phyloP scores from a whole-genome alignment of 1,284 basidiomycete species.

The Tilletia walkeri region DNA sequence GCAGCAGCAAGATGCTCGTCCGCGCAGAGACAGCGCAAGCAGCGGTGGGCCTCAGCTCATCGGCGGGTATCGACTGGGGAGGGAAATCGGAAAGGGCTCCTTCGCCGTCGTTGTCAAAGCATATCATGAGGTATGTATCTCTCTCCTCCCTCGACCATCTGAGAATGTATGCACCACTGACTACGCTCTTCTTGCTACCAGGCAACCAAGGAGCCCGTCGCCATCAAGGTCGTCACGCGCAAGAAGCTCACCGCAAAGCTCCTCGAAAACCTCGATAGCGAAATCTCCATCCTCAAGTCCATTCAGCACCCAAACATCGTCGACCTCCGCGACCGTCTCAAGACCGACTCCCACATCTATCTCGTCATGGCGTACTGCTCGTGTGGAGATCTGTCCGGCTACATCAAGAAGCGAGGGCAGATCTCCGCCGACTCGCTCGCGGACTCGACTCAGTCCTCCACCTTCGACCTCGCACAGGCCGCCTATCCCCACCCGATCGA shows the following conservation, averaged over 20 bases:
- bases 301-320: constrained; percentile 92
- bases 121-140: constrained; percentile 58
- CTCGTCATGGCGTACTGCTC: constrained; percentile 97
- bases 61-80: constrained; percentile 61
- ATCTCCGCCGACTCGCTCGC: constrained; percentile 24
- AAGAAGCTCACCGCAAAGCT: constrained; percentile 86
- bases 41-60: constrained; percentile 22
- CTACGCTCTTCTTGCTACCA: constrained; percentile 10
- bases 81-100: constrained; percentile 70
- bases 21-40: not conserved
- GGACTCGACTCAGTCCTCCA: constrained; percentile 8
- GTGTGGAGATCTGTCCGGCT: constrained; percentile 89
- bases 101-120: constrained; percentile 96
- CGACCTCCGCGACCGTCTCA: constrained; percentile 85
- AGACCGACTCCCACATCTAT: constrained; percentile 89
- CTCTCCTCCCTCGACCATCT: not conserved
- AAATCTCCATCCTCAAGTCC: constrained; percentile 94
- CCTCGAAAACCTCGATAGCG: constrained; percentile 92
- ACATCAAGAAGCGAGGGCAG: constrained; percentile 66
- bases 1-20: not conserved
- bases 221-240: constrained; percentile 91
- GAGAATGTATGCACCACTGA: not conserved
- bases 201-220: constrained; percentile 61
- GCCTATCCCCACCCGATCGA: constrained; percentile 80
- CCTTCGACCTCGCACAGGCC: constrained; percentile 18